phyloP scores from a whole-genome alignment of 208 protist species.

The Phytomonas francai region DNA sequence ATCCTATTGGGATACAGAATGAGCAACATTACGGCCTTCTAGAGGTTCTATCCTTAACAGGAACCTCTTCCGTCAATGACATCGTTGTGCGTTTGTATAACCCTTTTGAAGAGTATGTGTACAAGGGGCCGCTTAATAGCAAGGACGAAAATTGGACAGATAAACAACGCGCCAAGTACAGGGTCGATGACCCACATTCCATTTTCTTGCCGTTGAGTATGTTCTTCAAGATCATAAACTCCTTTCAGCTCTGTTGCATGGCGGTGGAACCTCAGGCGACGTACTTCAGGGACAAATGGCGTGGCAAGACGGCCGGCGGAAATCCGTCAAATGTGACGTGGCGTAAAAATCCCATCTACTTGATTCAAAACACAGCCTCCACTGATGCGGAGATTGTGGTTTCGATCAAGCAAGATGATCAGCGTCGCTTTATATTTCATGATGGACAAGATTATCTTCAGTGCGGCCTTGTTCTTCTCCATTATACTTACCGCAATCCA shows the following conservation, averaged over 20 bases:
- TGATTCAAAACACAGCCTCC: constrained; percentile 44
- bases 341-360: constrained; percentile 70
- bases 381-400: constrained; percentile 24
- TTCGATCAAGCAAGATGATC: constrained; percentile 70
- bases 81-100: constrained; percentile 73
- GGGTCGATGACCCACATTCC: constrained; percentile 32
- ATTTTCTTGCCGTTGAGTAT: constrained; percentile 53
- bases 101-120: constrained; percentile 55
- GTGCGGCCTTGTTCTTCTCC: constrained; percentile 42
- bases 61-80: constrained; percentile 29
- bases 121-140: constrained; percentile 45
- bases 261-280: constrained; percentile 22
- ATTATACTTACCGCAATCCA: constrained; percentile 20
- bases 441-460: constrained; percentile 60
- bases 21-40: constrained; percentile 58
- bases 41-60: constrained; percentile 27
- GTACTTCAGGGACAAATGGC: constrained; percentile 42
- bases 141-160: constrained; percentile 42
- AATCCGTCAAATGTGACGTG: constrained; percentile 63
- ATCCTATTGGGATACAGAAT: constrained; percentile 31
- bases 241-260: constrained; percentile 58
- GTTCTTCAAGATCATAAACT: constrained; percentile 38
- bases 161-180: constrained; percentile 28
- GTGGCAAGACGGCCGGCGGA: constrained; percentile 35
- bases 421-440: constrained; percentile 61